Percentiles rank a stretch among this genome's conserved stretches.
phyloP scores from a whole-genome alignment of 306 rosid genomes.

The Quercus robur region DNA sequence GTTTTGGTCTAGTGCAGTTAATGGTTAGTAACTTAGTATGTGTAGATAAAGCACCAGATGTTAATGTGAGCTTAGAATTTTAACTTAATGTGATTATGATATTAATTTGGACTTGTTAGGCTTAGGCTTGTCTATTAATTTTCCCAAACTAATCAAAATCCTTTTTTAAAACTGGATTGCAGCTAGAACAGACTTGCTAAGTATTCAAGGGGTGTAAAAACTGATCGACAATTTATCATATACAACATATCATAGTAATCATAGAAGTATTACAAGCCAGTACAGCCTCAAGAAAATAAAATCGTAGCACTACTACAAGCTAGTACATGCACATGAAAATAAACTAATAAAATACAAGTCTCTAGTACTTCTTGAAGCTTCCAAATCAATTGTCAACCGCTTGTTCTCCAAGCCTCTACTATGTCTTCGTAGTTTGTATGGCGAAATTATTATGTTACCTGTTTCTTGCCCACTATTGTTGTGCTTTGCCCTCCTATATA shows the following conservation, averaged over 20 bases:
- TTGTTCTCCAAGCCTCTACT: neutral
- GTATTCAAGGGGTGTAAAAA: neutral
- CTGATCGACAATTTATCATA: neutral
- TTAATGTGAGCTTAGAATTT: too few relatives aligned
- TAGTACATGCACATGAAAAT: neutral
- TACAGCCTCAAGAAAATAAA: too few relatives aligned
- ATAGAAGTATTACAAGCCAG: neutral
- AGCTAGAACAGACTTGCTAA: too few relatives aligned
- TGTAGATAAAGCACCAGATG: too few relatives aligned
- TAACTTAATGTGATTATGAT: too few relatives aligned
- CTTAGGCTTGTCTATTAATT: too few relatives aligned
- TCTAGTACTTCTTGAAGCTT: neutral
- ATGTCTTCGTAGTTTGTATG: neutral
- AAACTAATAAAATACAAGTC: neutral
- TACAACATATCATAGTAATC: neutral
- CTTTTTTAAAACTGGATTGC: too few relatives aligned
- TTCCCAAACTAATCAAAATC: too few relatives aligned
- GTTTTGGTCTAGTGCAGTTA: too few relatives aligned
- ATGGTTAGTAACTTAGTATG: too few relatives aligned
- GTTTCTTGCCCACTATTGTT: neutral
- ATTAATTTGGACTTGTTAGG: too few relatives aligned
- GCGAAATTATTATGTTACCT: neutral
- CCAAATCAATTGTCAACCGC: neutral
- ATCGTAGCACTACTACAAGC: neutral
- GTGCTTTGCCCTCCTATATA: neutral